These are phyloP conservation scores for Solanum gandarillasii DNA, from an alignment of 257 asterid species.

Conservation along the genomic window DNA sequence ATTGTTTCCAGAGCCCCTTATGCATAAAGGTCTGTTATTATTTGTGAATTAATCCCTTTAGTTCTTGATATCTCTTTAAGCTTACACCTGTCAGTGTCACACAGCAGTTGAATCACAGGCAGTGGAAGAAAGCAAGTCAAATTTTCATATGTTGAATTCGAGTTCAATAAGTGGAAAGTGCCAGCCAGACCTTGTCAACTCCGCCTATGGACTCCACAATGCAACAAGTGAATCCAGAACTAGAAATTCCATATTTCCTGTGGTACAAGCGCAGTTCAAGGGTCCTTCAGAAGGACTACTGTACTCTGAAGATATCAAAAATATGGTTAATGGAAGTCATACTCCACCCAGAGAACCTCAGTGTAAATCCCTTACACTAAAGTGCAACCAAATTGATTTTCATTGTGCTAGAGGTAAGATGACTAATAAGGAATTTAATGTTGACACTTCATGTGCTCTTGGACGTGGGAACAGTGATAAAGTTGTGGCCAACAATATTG, in stretches of 20 bases:
- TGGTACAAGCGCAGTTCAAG: slow-evolving; percentile 13
- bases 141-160: slow-evolving; percentile 10
- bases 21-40: slow-evolving; percentile 14
- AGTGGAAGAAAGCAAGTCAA: slow-evolving; percentile 16
- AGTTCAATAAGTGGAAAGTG: slow-evolving; percentile 19
- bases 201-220: slow-evolving; percentile 15
- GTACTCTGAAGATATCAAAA: slow-evolving; percentile 7
- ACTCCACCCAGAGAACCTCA: background rate
- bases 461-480: slow-evolving; percentile 12
- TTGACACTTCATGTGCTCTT: slow-evolving; percentile 4
- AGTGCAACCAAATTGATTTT: slow-evolving; percentile 16
- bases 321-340: slow-evolving; percentile 13
- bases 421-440: slow-evolving; percentile 7
- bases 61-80: background rate
- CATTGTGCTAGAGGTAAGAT: slow-evolving; percentile 13
- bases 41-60: background rate
- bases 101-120: slow-evolving; percentile 20
- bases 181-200: slow-evolving; percentile 11
- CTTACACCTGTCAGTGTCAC: slow-evolving; percentile 2
- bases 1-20: slow-evolving; percentile 16
- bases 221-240: slow-evolving; percentile 11
- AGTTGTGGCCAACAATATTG: background rate
- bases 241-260: slow-evolving; percentile 5
- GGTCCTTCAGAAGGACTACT: slow-evolving; percentile 9
- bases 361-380: slow-evolving; percentile 10